Evolutionary conservation across 306 rosid species (phyloP).

Genomic region (Lathyrus oleraceus): DNA sequence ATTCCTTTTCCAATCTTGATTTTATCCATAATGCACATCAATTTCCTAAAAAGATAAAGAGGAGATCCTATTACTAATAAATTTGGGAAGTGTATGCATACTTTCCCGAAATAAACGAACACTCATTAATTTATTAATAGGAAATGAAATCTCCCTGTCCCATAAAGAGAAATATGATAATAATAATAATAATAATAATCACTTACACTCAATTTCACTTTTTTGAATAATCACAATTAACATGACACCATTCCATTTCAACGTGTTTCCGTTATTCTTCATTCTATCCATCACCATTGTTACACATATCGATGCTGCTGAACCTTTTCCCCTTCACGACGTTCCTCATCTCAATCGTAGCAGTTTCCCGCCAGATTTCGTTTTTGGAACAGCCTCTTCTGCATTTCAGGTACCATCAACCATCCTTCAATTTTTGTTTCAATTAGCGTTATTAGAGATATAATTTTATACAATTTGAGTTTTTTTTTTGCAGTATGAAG

Average conservation of each 20-base stretch:
- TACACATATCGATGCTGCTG: not conserved
- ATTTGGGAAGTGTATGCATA: no score
- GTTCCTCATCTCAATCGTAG: constrained; percentile 40
- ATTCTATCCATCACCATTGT: not conserved
- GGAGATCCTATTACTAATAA: no score
- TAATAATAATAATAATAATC: not conserved
- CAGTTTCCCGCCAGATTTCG: constrained; percentile 39
- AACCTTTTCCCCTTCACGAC: not conserved
- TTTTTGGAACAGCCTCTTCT: constrained; percentile 41
- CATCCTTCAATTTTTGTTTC: not conserved
- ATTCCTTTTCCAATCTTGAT: no score
- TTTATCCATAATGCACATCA: no score
- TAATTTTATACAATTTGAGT: not conserved
- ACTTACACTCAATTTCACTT: not conserved
- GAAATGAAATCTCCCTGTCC: not conserved
- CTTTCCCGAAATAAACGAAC: not conserved
- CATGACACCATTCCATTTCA: not conserved
- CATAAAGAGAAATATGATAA: not conserved
- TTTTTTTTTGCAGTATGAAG: constrained; percentile 45
- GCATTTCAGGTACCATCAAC: constrained; percentile 31
- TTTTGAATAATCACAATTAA: not conserved
- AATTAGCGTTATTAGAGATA: not conserved
- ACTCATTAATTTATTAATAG: not conserved
- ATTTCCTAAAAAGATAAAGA: no score
- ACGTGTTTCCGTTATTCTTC: not conserved